Percentiles rank a stretch among this genome's conserved stretches.
phyloP scores from a whole-genome alignment of 2,329 filamentous ascomycete genomes.

The Hypomyces perniciosus region DNA sequence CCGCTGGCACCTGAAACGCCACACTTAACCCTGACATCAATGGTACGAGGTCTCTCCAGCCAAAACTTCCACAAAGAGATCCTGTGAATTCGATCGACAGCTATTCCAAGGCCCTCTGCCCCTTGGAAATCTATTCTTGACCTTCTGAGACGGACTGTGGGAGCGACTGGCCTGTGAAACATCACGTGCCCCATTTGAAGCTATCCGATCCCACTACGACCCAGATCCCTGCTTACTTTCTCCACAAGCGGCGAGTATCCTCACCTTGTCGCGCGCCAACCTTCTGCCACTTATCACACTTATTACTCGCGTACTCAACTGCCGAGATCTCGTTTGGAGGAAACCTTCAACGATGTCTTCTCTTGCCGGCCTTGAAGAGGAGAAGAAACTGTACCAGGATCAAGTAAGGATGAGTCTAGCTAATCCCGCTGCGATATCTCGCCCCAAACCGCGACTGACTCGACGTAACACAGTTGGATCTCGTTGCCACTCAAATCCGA shows the following conservation, averaged over 20 bases:
- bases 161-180: too few species aligned
- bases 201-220: too few species aligned
- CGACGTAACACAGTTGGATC: constrained; percentile 57
- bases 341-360: constrained; percentile 22
- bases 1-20: too few species aligned
- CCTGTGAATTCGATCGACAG: background rate
- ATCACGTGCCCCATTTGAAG: too few species aligned
- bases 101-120: too few species aligned
- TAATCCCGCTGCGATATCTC: background rate
- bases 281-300: background rate
- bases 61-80: background rate
- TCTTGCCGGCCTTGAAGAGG: constrained; percentile 41
- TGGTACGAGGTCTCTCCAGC: too few species aligned
- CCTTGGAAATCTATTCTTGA: too few species aligned
- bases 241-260: background rate
- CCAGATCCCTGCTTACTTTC: background rate
- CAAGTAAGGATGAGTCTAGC: constrained; percentile 38
- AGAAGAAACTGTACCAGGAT: constrained; percentile 50
- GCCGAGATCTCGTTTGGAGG: too few species aligned
- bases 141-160: too few species aligned
- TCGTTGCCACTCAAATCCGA: constrained; percentile 68
- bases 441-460: constrained; percentile 14
- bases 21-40: too few species aligned
- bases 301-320: background rate
- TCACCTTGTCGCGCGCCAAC: background rate